These are phyloP conservation scores for Dactylellina cionopaga DNA, from an alignment of 2,329 filamentous ascomycete genomes.

Conservation along the genomic window DNA sequence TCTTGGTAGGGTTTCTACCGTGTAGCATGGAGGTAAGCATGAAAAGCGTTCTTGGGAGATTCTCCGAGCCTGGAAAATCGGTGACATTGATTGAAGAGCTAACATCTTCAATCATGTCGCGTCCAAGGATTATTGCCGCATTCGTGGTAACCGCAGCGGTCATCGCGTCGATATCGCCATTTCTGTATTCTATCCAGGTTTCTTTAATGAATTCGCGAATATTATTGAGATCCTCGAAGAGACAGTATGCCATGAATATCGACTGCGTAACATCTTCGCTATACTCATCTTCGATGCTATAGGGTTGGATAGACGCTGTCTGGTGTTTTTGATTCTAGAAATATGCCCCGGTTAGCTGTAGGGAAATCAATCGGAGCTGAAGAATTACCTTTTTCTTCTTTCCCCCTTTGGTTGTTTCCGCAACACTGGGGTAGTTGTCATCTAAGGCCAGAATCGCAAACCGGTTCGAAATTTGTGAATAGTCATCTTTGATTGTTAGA, in stretches of 20 bases:
- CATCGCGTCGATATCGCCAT: conserved; percentile 53
- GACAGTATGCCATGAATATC: conserved; percentile 26
- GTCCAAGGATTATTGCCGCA: conserved; percentile 57
- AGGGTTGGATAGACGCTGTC: not conserved
- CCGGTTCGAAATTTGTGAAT: not conserved
- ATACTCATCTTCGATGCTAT: conserved; percentile 5
- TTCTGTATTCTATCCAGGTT: conserved; percentile 55
- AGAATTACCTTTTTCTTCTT: not conserved
- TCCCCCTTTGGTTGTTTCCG: not conserved
- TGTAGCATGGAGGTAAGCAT: conserved; percentile 16
- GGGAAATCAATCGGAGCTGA: not conserved
- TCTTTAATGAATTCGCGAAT: conserved; percentile 53
- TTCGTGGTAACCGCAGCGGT: conserved; percentile 57
- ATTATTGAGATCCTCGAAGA: conserved; percentile 55
- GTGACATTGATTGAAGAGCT: conserved; percentile 35
- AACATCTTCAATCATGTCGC: conserved; percentile 55
- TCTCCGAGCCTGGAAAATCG: conserved; percentile 45
- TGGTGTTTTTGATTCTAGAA: not conserved
- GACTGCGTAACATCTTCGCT: not conserved
- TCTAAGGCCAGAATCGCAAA: not conserved
- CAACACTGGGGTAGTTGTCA: not conserved
- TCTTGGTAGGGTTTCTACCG: conserved; percentile 28
- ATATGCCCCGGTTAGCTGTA: too few species aligned
- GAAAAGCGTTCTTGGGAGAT: conserved; percentile 40
- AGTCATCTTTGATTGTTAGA: not conserved